phyloP scores from a whole-genome alignment of 257 asterid genomes.

The Eucommia ulmoides region DNA sequence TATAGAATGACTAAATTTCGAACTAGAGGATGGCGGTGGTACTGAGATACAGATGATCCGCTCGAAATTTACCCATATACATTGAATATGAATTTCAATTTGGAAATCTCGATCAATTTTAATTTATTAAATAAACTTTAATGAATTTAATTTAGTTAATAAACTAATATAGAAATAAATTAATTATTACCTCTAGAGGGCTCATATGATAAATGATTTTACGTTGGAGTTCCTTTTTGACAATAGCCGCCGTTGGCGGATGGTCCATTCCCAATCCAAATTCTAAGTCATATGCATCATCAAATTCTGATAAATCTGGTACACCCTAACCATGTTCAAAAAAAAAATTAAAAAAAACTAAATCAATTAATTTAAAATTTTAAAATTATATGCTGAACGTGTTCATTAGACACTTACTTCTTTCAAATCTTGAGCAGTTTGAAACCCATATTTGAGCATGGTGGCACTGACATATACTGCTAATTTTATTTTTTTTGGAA shows the following conservation, averaged over 20 bases:
- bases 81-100: neutral
- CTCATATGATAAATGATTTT: conserved; percentile 41
- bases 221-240: conserved; percentile 41
- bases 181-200: conserved; percentile 45
- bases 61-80: neutral
- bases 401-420: too few species aligned
- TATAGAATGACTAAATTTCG: neutral
- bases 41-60: neutral
- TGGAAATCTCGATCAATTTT: neutral
- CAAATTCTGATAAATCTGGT: conserved; percentile 50
- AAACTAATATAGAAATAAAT: neutral
- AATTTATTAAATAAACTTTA: neutral
- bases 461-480: too few species aligned
- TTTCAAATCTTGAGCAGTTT: too few species aligned
- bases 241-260: conserved; percentile 40
- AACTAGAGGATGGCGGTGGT: neutral
- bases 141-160: neutral
- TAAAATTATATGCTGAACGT: too few species aligned
- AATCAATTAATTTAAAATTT: too few species aligned
- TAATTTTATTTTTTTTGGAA: too few species aligned
- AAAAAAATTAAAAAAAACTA: too few species aligned
- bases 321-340: too few species aligned
- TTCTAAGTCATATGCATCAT: conserved; percentile 30
- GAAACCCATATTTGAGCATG: too few species aligned
- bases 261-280: conserved; percentile 46